Conservation (phyloP, 2,329 filamentous ascomycete species). For the Ophiosphaerella herpotricha region DNA sequence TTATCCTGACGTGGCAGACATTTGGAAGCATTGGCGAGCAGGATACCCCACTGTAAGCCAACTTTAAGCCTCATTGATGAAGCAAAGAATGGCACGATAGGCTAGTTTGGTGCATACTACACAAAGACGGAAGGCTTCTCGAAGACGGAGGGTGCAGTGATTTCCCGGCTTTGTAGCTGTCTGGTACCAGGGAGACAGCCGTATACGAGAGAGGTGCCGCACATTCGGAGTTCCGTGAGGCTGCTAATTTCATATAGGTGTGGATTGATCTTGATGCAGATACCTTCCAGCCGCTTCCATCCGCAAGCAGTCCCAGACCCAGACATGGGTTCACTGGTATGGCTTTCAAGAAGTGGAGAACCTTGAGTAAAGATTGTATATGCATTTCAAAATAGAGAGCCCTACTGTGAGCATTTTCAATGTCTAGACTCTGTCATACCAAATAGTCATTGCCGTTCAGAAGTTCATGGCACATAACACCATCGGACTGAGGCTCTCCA, state of each 20-base stretch:
- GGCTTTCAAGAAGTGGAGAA: no score
- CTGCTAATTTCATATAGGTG: background rate
- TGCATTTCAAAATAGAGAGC: no score
- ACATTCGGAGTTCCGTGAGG: slow-evolving; percentile 1
- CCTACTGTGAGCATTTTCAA: background rate
- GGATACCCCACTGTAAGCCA: slow-evolving; percentile 11
- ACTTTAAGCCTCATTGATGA: slow-evolving; percentile 10
- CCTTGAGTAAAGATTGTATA: background rate
- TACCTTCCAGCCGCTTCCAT: background rate
- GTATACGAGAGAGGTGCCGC: slow-evolving; percentile 1
- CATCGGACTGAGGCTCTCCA: slow-evolving; percentile 1
- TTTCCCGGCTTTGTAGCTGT: slow-evolving; percentile 4
- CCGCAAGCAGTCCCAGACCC: background rate
- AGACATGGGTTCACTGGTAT: background rate
- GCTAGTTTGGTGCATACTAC: background rate
- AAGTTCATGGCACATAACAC: background rate
- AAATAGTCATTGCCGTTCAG: slow-evolving; percentile 1
- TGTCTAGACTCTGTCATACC: slow-evolving; percentile 3
- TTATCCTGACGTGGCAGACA: slow-evolving; percentile 27
- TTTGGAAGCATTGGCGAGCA: slow-evolving; percentile 9
- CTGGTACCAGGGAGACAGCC: slow-evolving; percentile 1
- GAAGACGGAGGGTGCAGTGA: slow-evolving; percentile 12
- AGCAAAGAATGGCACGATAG: slow-evolving; percentile 6
- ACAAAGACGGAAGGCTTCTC: slow-evolving; percentile 25
- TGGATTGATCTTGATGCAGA: no score